Base-by-base conservation (phyloP, 2,329 filamentous ascomycete genomes). In the Aureobasidium sp. region DNA sequence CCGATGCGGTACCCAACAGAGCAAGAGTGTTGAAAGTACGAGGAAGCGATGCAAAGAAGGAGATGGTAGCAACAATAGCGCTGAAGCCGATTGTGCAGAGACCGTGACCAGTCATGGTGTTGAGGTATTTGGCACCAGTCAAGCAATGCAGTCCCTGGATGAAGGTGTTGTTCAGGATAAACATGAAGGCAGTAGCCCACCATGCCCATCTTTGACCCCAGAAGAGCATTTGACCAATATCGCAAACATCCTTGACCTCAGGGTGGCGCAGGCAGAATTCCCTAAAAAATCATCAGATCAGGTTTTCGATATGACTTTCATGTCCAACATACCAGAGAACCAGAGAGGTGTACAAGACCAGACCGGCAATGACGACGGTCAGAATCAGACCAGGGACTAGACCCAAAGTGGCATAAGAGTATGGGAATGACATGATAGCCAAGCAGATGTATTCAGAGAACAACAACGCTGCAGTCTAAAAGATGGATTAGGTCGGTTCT, bases 381-480 rank as follows among this genome's bases (percentile, higher is more conserved):
- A 96, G 72, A 64, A 96, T 93, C 59, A 97, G 74, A 29, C 89
- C 91, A 0, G 92, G 91, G 0, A 96, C 90, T 16, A 97, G 81
- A 8, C 92, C 92, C 8, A 97, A 83, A 32, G 93, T 78, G 47
- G 90, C 90, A 75, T 97, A 97, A 0, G 91, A 96, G 82, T 89
- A 96, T 0, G 92, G 92, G 68, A 97, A 97, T 55, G 90, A 95
- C 91, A 97, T 96, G 71, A 96, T 96, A 27, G 83, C 83, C 75
- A 97, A 77, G 73, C 91, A 96, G 63, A 97, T 97, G 73, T 97
- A 97, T 78, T 97, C 92, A 55, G 90, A 94, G 76, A 97, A 96
- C 57, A 97, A 84, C 67, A 96, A 74, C 1, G 88, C 91, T 0
- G 92, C 91, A 59, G 92, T 96, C 88, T 88, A 69, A 36, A 45